A percentile compares a stretch with the other conserved stretches of the same genome.
Conservation (phyloP, 2,329 filamentous ascomycete species). For the Gaeumannomyces tritici region DNA sequence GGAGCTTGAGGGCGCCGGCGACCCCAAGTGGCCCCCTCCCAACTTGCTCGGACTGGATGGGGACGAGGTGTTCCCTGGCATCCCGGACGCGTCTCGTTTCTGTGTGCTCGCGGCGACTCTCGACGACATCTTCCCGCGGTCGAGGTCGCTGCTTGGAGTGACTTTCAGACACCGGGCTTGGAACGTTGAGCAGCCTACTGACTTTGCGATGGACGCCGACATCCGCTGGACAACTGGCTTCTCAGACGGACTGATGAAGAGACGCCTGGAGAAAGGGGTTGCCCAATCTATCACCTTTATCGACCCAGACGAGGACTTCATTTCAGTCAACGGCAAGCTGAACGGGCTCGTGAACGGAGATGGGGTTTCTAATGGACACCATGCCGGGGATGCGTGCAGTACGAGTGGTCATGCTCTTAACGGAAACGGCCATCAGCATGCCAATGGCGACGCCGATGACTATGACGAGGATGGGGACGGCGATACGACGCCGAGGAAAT, state of each 20-base stretch:
- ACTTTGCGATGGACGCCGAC: conserved; percentile 39
- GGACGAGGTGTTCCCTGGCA: conserved; percentile 14
- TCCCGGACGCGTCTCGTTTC: conserved; percentile 15
- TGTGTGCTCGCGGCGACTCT: conserved; percentile 33
- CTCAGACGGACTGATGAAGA: conserved; percentile 17
- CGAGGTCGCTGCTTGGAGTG: conserved; percentile 19
- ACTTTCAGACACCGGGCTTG: conserved; percentile 24
- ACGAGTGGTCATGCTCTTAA: conserved; percentile 8
- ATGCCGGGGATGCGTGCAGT: not conserved
- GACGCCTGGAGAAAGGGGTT: conserved; percentile 28
- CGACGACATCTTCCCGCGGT: conserved; percentile 28
- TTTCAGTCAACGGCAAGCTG: conserved; percentile 17
- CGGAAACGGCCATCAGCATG: not conserved
- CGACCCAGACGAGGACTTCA: conserved; percentile 23
- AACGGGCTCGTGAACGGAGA: conserved; percentile 10
- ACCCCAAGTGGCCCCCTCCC: conserved; percentile 42
- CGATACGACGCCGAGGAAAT: conserved; percentile 41
- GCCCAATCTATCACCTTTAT: conserved; percentile 33
- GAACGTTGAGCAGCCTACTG: conserved; percentile 21
- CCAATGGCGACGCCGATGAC: conserved; percentile 22
- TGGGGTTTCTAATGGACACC: conserved; percentile 11
- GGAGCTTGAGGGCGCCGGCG: conserved; percentile 41
- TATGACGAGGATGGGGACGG: conserved; percentile 33
- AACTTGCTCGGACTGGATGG: conserved; percentile 23
- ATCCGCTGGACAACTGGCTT: conserved; percentile 35